Percentiles rank a stretch among this genome's conserved stretches.
These are phyloP conservation scores for Cladophialophora psammophila DNA, from an alignment of 2,329 filamentous ascomycete species.

Conservation along the genomic window DNA sequence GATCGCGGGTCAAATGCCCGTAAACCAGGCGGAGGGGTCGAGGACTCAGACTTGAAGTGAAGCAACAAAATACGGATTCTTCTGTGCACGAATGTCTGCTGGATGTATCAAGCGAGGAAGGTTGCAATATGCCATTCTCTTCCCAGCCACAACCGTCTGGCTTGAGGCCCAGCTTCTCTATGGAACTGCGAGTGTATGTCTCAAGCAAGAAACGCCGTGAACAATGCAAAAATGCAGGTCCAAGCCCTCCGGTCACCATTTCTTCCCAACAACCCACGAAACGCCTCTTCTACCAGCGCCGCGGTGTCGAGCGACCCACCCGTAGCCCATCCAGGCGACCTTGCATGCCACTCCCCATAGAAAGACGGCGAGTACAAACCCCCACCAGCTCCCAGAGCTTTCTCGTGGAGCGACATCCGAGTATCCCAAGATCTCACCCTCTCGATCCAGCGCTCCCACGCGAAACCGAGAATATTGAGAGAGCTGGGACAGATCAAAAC, in stretches of 20 bases:
- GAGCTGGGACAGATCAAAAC: conserved; percentile 25
- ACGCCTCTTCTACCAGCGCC: conserved; percentile 8
- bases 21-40: too few relatives aligned
- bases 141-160: too few relatives aligned
- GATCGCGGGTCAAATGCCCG: too few relatives aligned
- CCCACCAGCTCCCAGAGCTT: conserved; percentile 22
- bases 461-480: conserved; percentile 27
- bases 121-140: too few relatives aligned
- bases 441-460: conserved; percentile 30
- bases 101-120: too few relatives aligned
- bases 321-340: conserved; percentile 16
- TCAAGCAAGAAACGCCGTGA: background rate
- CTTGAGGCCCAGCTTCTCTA: background rate
- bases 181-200: background rate
- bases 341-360: conserved; percentile 17
- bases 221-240: background rate
- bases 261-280: conserved; percentile 22
- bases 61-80: too few relatives aligned
- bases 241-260: background rate
- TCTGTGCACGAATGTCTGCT: too few relatives aligned
- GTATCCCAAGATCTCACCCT: conserved; percentile 25
- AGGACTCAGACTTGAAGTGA: too few relatives aligned
- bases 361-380: conserved; percentile 14
- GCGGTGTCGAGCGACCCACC: conserved; percentile 16
- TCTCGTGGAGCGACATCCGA: conserved; percentile 21